Conservation (phyloP, 2,329 filamentous ascomycete genomes). For the Fusarium oxysporum region DNA sequence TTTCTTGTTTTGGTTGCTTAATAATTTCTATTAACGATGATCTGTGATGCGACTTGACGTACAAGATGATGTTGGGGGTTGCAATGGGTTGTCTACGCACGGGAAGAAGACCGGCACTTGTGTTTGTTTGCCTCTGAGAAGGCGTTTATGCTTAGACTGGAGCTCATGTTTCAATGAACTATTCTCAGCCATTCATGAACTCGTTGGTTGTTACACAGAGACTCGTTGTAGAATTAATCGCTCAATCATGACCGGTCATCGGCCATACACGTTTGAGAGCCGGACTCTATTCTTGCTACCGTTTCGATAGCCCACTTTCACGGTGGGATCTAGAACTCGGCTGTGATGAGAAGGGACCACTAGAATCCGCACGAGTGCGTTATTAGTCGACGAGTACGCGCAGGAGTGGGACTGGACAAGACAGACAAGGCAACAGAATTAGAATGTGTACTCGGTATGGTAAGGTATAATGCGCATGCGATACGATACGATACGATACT, state of each 20-base stretch:
- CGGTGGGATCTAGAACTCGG: conserved; percentile 38
- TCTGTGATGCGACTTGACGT: conserved; percentile 39
- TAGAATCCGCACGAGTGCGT: conserved; percentile 32
- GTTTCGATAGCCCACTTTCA: conserved; percentile 30
- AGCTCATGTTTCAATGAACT: conserved; percentile 3
- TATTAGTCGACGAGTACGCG: conserved; percentile 34
- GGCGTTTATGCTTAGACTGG: conserved; percentile 12
- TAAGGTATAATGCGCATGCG: not conserved
- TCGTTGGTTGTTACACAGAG: conserved; percentile 12
- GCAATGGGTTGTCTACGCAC: not conserved
- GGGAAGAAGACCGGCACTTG: conserved; percentile 28
- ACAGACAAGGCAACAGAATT: conserved; percentile 15
- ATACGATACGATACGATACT: not conserved
- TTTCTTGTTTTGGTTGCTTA: conserved; percentile 14
- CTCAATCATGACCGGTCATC: conserved; percentile 25
- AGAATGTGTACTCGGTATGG: not conserved
- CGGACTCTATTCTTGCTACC: not conserved
- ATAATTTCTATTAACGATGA: conserved; percentile 10
- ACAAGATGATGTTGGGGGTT: conserved; percentile 28
- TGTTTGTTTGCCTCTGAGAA: not conserved
- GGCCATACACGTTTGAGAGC: conserved; percentile 27
- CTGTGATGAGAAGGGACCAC: conserved; percentile 31
- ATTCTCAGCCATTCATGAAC: conserved; percentile 12
- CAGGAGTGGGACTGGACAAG: conserved; percentile 23
- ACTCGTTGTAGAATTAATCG: conserved; percentile 31